Base-by-base conservation (phyloP, 108 stramenopile species). In the Cyclotella atomus region DNA sequence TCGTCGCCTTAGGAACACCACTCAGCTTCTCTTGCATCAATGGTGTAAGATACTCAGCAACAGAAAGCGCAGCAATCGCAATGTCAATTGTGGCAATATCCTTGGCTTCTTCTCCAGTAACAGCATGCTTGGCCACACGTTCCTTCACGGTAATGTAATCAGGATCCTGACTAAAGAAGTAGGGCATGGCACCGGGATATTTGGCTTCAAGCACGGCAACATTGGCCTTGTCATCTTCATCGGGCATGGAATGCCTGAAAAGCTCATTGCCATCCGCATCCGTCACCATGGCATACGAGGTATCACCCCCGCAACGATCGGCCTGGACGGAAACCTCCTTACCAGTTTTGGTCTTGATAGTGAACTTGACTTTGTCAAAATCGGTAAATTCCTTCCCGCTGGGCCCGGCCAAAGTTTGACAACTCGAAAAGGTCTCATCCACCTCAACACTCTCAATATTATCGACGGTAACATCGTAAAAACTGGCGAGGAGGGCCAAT, bases 71-170 rank as follows among this genome's bases (percentile, higher is more conserved):
- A 54, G 95, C 93, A 36, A 91, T 89, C 12, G 93, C 96, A 74
- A 95, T 85, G 28, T 90, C 94, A 82, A 97, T 93, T 21, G 92
- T 95, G 57, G 95, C 96, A 81, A 97, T 89, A 30, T 95, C 96
- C 59, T 82, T 81, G 10, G 96, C 82, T 50, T 83, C 83, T 6
- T 76, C 82, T 35, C 93, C 96, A 0, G 83, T 85, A 44, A 83
- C 92, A 70, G 89, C 89, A 60, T 84, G 75, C 38, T 76, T 65
- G 16, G 92, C 85, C 43, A 94, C 92, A 33, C 90, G 81, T 72
- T 97, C 93, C 84, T 97, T 97, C 45, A 97, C 93, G 0, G 96
- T 97, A 75, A 95, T 91, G 76, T 97, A 97, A 89, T 97, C 96
- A 24, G 95, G 94, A 81, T 97, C 93, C 62, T 97, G 96, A 23